These are phyloP conservation scores for Echinosophora koreensis DNA, from an alignment of 306 rosid species.

Conservation along the genomic window DNA sequence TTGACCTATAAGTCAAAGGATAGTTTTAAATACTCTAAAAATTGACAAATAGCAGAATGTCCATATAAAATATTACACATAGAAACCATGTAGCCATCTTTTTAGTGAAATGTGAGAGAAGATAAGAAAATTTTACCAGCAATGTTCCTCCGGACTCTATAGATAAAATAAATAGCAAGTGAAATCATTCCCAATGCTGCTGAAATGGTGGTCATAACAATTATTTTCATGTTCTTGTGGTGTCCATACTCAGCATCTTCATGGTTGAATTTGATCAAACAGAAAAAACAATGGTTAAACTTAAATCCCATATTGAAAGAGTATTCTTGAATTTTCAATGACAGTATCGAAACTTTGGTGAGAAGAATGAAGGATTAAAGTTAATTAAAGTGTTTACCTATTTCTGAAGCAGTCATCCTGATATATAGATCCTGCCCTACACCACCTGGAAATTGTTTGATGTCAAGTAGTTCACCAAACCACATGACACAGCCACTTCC, in stretches of 20 bases:
- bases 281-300: background rate
- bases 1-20: background rate
- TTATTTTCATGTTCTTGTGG: background rate
- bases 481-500: constrained; percentile 50
- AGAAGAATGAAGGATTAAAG: background rate
- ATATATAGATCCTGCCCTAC: constrained; percentile 33
- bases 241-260: background rate
- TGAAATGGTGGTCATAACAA: background rate
- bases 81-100: too few relatives aligned
- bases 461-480: constrained; percentile 35
- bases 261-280: background rate
- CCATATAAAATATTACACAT: too few relatives aligned
- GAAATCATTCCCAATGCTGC: constrained; percentile 12
- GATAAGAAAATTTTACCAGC: constrained; percentile 19
- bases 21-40: background rate
- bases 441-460: background rate
- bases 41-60: too few relatives aligned
- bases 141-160: background rate
- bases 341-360: background rate
- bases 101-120: too few relatives aligned
- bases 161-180: background rate
- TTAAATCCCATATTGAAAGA: too few relatives aligned
- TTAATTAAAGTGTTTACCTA: constrained; percentile 5
- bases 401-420: constrained; percentile 24
- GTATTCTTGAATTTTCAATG: too few relatives aligned